These are phyloP conservation scores for Austroboletus eburneus DNA, from an alignment of 768 basidiomycete species.

Conservation along the genomic window DNA sequence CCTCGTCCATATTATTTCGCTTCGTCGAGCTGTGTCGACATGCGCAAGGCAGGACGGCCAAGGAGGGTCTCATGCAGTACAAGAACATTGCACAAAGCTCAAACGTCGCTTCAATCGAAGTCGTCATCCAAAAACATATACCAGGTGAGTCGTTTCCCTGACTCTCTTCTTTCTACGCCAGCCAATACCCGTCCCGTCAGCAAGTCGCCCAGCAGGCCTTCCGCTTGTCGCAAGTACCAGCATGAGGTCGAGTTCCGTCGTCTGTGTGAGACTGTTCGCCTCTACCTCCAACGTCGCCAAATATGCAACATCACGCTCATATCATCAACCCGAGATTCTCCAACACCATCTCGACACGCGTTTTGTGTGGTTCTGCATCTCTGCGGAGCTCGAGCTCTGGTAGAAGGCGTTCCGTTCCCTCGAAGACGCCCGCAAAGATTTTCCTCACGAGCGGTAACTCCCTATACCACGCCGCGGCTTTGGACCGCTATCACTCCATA, in stretches of 20 bases:
- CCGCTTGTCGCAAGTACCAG: conserved; percentile 85
- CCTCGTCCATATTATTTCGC: conserved; percentile 89
- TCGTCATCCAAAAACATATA: conserved; percentile 88
- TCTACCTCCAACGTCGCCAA: conserved; percentile 91
- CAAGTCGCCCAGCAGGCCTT: conserved; percentile 97
- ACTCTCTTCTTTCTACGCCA: too few relatives aligned
- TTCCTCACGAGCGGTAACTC: conserved; percentile 95
- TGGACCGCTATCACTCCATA: conserved; percentile 79
- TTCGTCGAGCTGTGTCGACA: conserved; percentile 96
- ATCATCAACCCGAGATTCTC: conserved; percentile 91
- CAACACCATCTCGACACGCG: conserved; percentile 96
- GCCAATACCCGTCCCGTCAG: conserved; percentile 34
- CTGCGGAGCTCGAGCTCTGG: conserved; percentile 98
- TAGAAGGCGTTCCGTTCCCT: conserved; percentile 98
- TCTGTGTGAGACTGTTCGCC: conserved; percentile 91
- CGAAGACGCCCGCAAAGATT: conserved; percentile 94
- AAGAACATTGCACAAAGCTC: conserved; percentile 97
- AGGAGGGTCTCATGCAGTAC: conserved; percentile 95
- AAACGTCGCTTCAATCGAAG: conserved; percentile 86
- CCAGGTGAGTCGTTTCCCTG: conserved; percentile 54
- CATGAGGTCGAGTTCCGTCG: conserved; percentile 97
- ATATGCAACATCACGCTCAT: conserved; percentile 93
- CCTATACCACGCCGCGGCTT: conserved; percentile 94
- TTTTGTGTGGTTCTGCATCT: conserved; percentile 93
- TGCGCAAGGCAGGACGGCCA: conserved; percentile 92